phyloP scores from a whole-genome alignment of 352 stramenopile species.

The Pythium folliculosum region DNA sequence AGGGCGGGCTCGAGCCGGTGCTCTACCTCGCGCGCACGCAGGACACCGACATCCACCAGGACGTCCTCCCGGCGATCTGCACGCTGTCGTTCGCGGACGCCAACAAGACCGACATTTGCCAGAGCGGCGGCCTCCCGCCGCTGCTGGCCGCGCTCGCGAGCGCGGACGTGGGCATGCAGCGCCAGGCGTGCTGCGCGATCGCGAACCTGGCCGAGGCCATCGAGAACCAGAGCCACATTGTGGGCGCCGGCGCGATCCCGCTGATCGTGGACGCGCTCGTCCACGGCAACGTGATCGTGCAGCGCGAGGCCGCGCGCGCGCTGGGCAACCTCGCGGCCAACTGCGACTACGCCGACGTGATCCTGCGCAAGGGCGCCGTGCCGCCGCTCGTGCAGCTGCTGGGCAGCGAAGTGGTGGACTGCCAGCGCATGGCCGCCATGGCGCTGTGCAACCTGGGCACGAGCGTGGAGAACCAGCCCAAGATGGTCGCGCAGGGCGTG shows the following conservation, averaged over 20 bases:
- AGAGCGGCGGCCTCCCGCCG: slow-evolving; percentile 89
- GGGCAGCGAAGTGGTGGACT: slow-evolving; percentile 88
- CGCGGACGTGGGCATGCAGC: slow-evolving; percentile 78
- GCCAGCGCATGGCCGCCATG: slow-evolving; percentile 95
- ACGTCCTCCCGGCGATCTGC: slow-evolving; percentile 91
- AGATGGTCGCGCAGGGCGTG: slow-evolving; percentile 88
- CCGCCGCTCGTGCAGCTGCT: slow-evolving; percentile 88
- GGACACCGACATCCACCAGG: slow-evolving; percentile 89
- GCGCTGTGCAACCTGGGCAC: slow-evolving; percentile 94
- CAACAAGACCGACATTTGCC: slow-evolving; percentile 95
- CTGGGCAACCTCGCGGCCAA: slow-evolving; percentile 95
- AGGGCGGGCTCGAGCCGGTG: slow-evolving; percentile 95
- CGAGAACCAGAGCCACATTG: slow-evolving; percentile 92
- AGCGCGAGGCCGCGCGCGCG: slow-evolving; percentile 91
- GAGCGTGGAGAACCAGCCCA: slow-evolving; percentile 93
- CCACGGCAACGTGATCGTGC: slow-evolving; percentile 74
- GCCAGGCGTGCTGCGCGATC: slow-evolving; percentile 93
- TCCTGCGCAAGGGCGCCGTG: slow-evolving; percentile 88
- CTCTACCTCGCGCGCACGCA: slow-evolving; percentile 94
- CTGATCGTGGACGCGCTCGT: slow-evolving; percentile 84
- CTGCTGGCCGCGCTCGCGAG: slow-evolving; percentile 84
- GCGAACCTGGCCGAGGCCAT: slow-evolving; percentile 95
- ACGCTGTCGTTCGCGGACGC: slow-evolving; percentile 91
- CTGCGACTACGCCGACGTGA: slow-evolving; percentile 93
- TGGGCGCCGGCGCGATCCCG: slow-evolving; percentile 87